Conservation (phyloP, 2,329 filamentous ascomycete species). For the Epichloe gansuensis region DNA sequence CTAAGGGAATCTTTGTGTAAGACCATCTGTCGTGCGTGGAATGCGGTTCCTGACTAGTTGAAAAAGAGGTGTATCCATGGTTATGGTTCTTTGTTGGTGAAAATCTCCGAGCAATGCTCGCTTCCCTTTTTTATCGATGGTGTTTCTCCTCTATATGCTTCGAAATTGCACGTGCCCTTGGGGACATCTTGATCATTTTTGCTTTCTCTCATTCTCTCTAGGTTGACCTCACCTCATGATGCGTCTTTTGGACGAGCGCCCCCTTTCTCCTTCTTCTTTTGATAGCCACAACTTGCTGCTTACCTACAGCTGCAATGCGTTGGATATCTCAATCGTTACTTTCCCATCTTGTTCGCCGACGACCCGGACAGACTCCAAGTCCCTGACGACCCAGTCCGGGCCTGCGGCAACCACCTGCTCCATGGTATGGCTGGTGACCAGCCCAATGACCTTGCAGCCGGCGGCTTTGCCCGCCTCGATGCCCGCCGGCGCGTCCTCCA, state of each 20-base stretch:
- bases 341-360: constrained; percentile 42
- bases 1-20: too few species aligned
- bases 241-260: not conserved
- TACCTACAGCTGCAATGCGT: constrained; percentile 35
- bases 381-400: constrained; percentile 80
- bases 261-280: too few species aligned
- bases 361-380: constrained; percentile 63
- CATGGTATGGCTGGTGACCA: constrained; percentile 71
- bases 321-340: constrained; percentile 54
- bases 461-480: constrained; percentile 75
- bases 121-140: too few species aligned
- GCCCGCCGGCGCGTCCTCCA: constrained; percentile 84
- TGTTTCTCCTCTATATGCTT: too few species aligned
- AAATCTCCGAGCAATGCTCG: too few species aligned
- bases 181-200: too few species aligned
- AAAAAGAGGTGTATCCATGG: not conserved
- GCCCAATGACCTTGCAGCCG: constrained; percentile 72
- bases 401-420: constrained; percentile 60
- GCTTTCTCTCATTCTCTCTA: too few species aligned
- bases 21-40: not conserved
- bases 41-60: constrained; percentile 3
- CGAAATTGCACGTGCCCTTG: too few species aligned
- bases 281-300: too few species aligned
- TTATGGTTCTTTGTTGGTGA: too few species aligned
- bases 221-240: too few species aligned